Base-by-base conservation (phyloP, 2,329 filamentous ascomycete species). In the Rosellinia necatrix region DNA sequence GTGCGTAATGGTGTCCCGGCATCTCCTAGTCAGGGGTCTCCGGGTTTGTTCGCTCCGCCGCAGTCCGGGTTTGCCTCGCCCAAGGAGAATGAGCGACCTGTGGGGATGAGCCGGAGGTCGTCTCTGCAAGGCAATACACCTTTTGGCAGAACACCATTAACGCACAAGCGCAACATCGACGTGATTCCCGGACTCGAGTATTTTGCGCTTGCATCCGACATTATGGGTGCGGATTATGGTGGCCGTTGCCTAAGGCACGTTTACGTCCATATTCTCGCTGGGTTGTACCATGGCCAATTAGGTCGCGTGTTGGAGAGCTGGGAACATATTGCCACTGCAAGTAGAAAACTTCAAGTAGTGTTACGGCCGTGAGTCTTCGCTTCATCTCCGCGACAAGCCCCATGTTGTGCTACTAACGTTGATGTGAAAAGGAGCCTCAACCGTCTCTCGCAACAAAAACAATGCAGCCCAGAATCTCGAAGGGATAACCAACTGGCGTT, bases 141-240 rank as follows among this genome's bases (percentile, higher is more conserved):
- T 5, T 54, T 53, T 13, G 34, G 68, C 6, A 76, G 69, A 61
- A 57, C 60, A 19, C 63, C 61, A 3, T 63, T 66, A 42, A 65
- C 67, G 1, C 61, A 66, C 19, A 71, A 72, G 49, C 80, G 82
- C 64, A 96, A 96, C 68, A 80, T 94, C 47, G 92, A 97, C 66
- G 82, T 89, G 6, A 89, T 97, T 58, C 93, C 94, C 0, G 94
- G 94, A 0, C 77, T 97, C 55, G 89, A 92, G 25, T 97, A 97
- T 70, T 97, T 92, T 70, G 89, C 90, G 1, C 87, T 90, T 59
- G 93, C 92, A 2, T 88, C 88, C 1, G 89, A 94, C 59, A 96
- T 97, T 32, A 76, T 97, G 13, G 92, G 92, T 4, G 89, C 89
- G 56, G 86, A 94, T 47, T 81, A 86, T 30, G 92, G 90, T 10